Conservation (phyloP, 225 moss, liverwort and hornwort genomes). For the Rhytidiadelphus loreus region DNA sequence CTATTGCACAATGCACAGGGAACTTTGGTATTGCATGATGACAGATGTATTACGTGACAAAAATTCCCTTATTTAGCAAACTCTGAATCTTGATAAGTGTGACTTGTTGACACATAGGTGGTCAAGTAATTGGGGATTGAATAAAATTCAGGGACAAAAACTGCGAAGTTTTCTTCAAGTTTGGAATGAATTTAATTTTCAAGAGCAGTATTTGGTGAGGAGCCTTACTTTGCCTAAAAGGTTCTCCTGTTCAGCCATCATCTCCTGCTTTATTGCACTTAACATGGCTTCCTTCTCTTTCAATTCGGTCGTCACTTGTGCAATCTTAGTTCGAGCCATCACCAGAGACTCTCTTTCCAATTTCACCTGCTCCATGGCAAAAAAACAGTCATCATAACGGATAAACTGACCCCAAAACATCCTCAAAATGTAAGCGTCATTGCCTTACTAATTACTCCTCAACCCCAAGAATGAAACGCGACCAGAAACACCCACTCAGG, state of each 20-base stretch:
- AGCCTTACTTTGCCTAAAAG: slow-evolving; percentile 52
- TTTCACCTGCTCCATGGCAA: slow-evolving; percentile 38
- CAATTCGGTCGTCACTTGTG: slow-evolving; percentile 54
- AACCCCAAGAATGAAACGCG: not conserved
- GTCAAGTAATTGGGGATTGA: not conserved
- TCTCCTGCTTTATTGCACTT: slow-evolving; percentile 46
- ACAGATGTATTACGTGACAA: not conserved
- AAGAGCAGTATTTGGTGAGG: not conserved
- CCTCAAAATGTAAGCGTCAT: not conserved
- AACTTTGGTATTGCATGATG: not conserved
- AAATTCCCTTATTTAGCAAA: not conserved
- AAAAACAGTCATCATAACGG: not conserved
- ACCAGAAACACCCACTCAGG: not conserved
- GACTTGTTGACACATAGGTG: not conserved
- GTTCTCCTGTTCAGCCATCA: slow-evolving; percentile 61
- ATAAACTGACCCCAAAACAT: not conserved
- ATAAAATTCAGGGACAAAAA: not conserved
- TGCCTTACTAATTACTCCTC: not conserved
- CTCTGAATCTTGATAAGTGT: not conserved
- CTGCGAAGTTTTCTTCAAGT: not conserved
- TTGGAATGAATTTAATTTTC: not conserved
- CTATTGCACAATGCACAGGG: not conserved
- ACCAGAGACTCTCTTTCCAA: slow-evolving; percentile 49
- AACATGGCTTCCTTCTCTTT: slow-evolving; percentile 78
- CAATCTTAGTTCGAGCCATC: slow-evolving; percentile 61